These are phyloP conservation scores for Colletotrichum musae DNA, from an alignment of 2,329 filamentous ascomycete species.

Conservation along the genomic window DNA sequence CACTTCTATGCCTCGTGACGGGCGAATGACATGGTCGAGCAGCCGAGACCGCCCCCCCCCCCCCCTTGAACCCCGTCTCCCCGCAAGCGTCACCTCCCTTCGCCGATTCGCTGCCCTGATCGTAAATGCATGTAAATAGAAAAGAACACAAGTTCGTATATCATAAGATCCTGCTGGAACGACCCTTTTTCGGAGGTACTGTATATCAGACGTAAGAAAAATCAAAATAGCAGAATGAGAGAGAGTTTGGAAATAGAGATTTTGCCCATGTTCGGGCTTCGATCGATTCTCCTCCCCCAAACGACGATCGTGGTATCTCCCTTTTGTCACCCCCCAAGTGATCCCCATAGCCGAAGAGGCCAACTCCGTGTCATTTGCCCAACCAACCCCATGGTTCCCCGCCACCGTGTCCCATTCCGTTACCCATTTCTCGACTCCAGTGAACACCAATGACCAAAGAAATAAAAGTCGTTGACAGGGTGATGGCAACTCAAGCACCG, in stretches of 20 bases:
- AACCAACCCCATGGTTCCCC: too few relatives aligned
- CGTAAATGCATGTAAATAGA: conserved; percentile 4
- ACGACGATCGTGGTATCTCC: too few relatives aligned
- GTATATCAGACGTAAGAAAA: not conserved
- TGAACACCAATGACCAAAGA: too few relatives aligned
- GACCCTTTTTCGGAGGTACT: not conserved
- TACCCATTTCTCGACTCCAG: too few relatives aligned
- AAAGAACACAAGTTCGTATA: conserved; percentile 11
- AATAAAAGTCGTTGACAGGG: too few relatives aligned
- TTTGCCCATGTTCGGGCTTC: not conserved
- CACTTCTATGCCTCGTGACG: too few relatives aligned
- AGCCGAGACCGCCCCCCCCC: not conserved
- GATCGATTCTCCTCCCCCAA: not conserved
- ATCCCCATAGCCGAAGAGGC: too few relatives aligned
- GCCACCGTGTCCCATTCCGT: too few relatives aligned
- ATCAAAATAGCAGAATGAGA: not conserved
- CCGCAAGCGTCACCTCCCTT: not conserved
- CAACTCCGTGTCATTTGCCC: too few relatives aligned
- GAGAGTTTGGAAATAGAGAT: not conserved
- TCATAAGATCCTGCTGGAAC: not conserved
- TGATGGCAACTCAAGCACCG: too few relatives aligned
- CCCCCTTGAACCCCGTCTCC: not conserved
- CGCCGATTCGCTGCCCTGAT: not conserved
- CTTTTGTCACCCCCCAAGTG: too few relatives aligned
- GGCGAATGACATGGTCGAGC: too few relatives aligned